Base-by-base conservation (phyloP, 805 yeast genomes). In the Schwanniomyces yamadae region DNA sequence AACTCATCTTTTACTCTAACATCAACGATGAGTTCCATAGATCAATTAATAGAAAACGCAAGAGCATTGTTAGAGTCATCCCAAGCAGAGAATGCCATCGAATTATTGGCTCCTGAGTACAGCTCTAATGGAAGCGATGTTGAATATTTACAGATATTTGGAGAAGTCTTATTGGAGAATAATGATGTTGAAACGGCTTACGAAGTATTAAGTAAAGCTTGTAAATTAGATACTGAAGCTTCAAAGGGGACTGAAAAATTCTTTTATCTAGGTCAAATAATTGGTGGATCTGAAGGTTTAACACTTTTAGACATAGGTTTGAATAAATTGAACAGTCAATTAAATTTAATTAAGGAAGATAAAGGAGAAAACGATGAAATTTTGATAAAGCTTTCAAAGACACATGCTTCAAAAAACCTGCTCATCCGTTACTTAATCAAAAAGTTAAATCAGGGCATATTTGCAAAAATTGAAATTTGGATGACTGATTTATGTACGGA, bases 401-500 rank as follows among this genome's bases (percentile, higher is more conserved):
- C 50, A 20, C 57, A 61, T 43, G 34, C 54, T 1, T 41, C 55
- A 3, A 44, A 50, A 28, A 55, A 51, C 36, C 48, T 36, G 37
- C 52, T 49, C 42, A 45, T 24, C 35, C 46, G 13, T 26, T 70
- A 70, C 40, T 61, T 75, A 27, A 57, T 73, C 13, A 75, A 75
- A 44, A 85, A 84, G 54, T 55, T 87, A 31, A 78, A 83, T 44
- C 84, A 81, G 53, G 96, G 91, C 0, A 66, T 87, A 18, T 80
- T 91, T 47, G 82, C 96, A 5, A 75, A 83, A 66, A 84, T 93
- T 52, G 99, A 91, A 61, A 84, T 87, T 39, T 90, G 96, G 96
- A 87, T 89, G 97, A 91, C 98, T 1, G 97, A 91, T 66, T 67
- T 90, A 45, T 90, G 98, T 66, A 88, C 90, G 96, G 95, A 87